phyloP scores from a whole-genome alignment of 2,329 filamentous ascomycete genomes.

The Arthrobotrys megalospora region DNA sequence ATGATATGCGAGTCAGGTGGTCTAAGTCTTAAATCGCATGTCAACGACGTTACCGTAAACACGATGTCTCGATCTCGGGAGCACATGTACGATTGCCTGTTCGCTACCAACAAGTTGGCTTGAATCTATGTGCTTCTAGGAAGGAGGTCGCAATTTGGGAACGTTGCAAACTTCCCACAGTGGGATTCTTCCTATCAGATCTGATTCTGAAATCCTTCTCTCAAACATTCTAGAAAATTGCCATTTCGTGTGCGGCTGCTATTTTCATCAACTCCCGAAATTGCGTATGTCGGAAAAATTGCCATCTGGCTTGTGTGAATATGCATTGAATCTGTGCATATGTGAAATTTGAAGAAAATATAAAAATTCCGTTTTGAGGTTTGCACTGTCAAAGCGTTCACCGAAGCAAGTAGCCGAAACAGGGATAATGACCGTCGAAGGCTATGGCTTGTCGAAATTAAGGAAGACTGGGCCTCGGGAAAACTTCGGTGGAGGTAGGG shows the following conservation, averaged over 20 bases:
- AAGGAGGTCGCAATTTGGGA: conserved; percentile 58
- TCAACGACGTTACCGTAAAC: conserved; percentile 34
- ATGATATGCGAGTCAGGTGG: conserved; percentile 13
- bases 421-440: conserved; percentile 17
- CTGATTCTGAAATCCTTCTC: conserved; percentile 24
- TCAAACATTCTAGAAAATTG: conserved; percentile 45
- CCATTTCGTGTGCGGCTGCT: conserved; percentile 32
- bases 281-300: conserved; percentile 32
- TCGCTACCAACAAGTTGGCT: conserved; percentile 22
- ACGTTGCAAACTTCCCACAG: conserved; percentile 25
- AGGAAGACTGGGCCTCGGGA: conserved; percentile 9
- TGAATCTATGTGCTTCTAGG: conserved; percentile 1
- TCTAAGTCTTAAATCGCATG: conserved; percentile 29
- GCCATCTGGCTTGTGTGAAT: neutral
- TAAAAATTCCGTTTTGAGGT: conserved; percentile 30
- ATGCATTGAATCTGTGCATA: neutral
- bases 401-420: conserved; percentile 25
- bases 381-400: conserved; percentile 31
- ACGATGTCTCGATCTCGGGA: conserved; percentile 29
- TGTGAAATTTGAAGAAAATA: conserved; percentile 32
- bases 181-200: conserved; percentile 32
- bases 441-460: conserved; percentile 36
- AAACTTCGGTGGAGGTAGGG: conserved; percentile 20
- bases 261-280: conserved; percentile 29
- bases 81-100: conserved; percentile 13